Conservation (phyloP, 257 asterid species). For the Fraxinus americana region DNA sequence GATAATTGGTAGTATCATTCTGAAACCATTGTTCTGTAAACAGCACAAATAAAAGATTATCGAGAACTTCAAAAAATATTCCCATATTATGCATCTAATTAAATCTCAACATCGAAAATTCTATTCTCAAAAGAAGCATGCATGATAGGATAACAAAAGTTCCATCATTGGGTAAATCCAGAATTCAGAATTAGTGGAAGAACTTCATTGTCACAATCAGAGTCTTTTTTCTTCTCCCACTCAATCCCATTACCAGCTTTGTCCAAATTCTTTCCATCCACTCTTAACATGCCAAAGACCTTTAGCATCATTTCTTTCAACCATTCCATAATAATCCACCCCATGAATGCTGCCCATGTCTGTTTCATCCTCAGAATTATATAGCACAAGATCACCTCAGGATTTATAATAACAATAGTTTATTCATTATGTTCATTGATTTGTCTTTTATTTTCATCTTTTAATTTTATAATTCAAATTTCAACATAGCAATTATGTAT, state of each 20-base stretch:
- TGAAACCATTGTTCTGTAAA: slow-evolving; percentile 9
- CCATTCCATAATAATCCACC: slow-evolving; percentile 84
- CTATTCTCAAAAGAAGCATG: background rate
- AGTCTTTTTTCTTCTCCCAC: slow-evolving; percentile 82
- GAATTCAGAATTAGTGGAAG: slow-evolving; percentile 1
- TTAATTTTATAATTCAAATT: too few relatives aligned
- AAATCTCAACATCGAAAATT: background rate
- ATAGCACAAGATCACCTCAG: too few relatives aligned
- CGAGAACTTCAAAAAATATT: background rate
- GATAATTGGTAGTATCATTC: background rate
- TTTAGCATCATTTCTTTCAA: slow-evolving; percentile 82
- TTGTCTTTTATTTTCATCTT: too few relatives aligned
- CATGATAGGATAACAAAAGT: background rate
- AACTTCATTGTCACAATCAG: slow-evolving; percentile 56
- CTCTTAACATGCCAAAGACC: slow-evolving; percentile 81
- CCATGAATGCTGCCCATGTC: slow-evolving; percentile 85
- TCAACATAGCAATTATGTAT: too few relatives aligned
- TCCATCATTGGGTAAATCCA: background rate
- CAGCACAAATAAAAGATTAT: background rate
- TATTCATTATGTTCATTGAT: too few relatives aligned
- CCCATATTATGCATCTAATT: background rate
- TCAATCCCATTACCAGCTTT: slow-evolving; percentile 58
- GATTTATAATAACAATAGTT: too few relatives aligned
- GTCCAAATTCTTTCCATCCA: slow-evolving; percentile 60
- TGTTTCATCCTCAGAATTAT: slow-evolving; percentile 76